phyloP scores from a whole-genome alignment of 495 filamentous ascomycete genomes.

The Xylaria intraflava region DNA sequence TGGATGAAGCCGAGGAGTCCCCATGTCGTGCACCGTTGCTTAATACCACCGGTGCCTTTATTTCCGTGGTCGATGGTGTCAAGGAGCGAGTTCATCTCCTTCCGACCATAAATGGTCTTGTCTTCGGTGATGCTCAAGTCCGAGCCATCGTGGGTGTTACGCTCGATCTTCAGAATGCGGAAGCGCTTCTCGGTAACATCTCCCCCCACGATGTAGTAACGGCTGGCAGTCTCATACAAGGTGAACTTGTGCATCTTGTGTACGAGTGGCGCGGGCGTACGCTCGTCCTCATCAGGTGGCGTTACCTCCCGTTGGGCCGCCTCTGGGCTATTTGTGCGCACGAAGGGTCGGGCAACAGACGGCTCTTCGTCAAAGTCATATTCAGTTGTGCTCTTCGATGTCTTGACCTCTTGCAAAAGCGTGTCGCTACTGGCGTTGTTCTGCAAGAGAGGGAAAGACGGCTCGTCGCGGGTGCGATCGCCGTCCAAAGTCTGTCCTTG shows the following conservation, averaged over 20 bases:
- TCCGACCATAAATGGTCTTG: constrained; percentile 86
- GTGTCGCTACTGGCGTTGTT: constrained; percentile 36
- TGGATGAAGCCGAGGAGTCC: constrained; percentile 90
- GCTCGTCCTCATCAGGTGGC: constrained; percentile 40
- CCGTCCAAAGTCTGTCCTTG: not conserved
- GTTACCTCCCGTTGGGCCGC: constrained; percentile 29
- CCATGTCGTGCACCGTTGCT: constrained; percentile 85
- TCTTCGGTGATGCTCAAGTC: constrained; percentile 84
- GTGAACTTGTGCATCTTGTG: constrained; percentile 93
- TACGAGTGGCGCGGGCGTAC: constrained; percentile 59
- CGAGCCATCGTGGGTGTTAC: constrained; percentile 71
- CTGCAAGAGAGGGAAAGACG: constrained; percentile 37
- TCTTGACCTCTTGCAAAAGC: constrained; percentile 22
- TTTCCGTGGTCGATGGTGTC: constrained; percentile 96
- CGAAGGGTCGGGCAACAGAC: constrained; percentile 56
- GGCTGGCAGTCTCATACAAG: constrained; percentile 84
- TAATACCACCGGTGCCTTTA: constrained; percentile 82
- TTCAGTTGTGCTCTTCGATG: constrained; percentile 33
- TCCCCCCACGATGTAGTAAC: constrained; percentile 89
- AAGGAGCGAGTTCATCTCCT: constrained; percentile 86
- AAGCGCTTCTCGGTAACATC: constrained; percentile 84
- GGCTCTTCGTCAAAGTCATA: constrained; percentile 62
- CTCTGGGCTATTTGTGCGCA: constrained; percentile 53
- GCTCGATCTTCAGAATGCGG: constrained; percentile 88
- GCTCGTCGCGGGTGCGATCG: constrained; percentile 10